Base-by-base conservation (phyloP, 2,329 filamentous ascomycete species). In the Colletotrichum tropicale region DNA sequence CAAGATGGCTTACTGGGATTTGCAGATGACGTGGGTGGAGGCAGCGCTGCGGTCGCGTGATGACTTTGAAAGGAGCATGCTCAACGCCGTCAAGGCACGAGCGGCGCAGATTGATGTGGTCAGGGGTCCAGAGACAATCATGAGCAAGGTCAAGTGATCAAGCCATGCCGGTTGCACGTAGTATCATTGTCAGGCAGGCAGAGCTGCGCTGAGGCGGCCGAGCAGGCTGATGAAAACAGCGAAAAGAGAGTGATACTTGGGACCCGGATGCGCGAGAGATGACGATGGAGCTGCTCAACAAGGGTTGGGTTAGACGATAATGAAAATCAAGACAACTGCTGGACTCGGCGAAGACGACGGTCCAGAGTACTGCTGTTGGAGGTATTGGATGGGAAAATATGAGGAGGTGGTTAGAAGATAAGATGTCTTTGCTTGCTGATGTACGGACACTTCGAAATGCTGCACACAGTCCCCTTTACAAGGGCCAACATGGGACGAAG, bases 11-110 rank as follows among this genome's bases (percentile, higher is more conserved):
- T 98, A 98, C 84, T 98, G 96, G 95, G 97, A 99, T 85, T 88
- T 98, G 82, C 95, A 98, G 84, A 93, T 98, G 75, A 94, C 93
- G 61, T 99, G 97, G 97, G 96, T 99, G 9, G 98, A 99, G 88
- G 94, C 95, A 8, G 96, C 98, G 64, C 83, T 99, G 78, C 91
- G 96, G 79, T 90, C 93, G 3, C 89, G 98, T 79, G 97, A 99
- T 84, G 97, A 99, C 86, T 98, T 98, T 86, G 97, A 98, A 84
- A 90, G 96, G 79, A 91, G 91, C 76, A 95, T 98, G 94, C 85
- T 98, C 78, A 97, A 95, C 82, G 91, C 92, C 21, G 94, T 98
- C 65, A 98, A 98, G 88, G 92, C 93, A 4, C 92, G 93, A 82
- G 96, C 96, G n/a, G 96, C 95, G 9, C 94, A 95, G 84, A 91